Conservation (phyloP, 2,329 filamentous ascomycete genomes). For the Fusarium veterinarium region DNA sequence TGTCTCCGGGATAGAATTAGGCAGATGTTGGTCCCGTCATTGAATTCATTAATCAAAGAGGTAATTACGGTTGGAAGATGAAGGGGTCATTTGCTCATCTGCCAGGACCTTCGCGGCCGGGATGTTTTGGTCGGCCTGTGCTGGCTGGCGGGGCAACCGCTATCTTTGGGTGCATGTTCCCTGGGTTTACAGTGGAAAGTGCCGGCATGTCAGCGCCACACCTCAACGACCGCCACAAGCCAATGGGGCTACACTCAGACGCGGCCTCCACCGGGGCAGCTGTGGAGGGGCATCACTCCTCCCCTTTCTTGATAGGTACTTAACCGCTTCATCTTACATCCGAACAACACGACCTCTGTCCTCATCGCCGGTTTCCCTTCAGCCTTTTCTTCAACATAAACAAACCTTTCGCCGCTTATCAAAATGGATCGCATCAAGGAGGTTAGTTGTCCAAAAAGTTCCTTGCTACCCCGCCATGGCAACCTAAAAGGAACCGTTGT, state of each 20-base stretch:
- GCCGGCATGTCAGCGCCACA: conserved; percentile 35
- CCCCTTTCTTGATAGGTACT: conserved; percentile 51
- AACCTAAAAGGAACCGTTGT: conserved; percentile 43
- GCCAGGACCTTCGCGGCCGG: conserved; percentile 10
- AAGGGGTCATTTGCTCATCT: conserved; percentile 23
- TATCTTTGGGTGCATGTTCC: conserved; percentile 3
- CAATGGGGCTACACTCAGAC: conserved; percentile 40
- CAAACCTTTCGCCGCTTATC: conserved; percentile 19
- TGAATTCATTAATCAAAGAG: conserved; percentile 22
- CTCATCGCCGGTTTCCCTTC: conserved; percentile 41
- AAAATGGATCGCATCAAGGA: conserved; percentile 92
- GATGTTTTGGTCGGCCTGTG: conserved; percentile 41
- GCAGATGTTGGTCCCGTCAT: conserved; percentile 27
- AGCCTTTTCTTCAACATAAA: conserved; percentile 18
- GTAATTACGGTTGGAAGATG: conserved; percentile 36
- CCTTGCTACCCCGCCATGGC: conserved; percentile 47
- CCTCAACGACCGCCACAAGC: conserved; percentile 46
- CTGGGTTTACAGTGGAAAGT: conserved; percentile 21
- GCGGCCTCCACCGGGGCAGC: conserved; percentile 44
- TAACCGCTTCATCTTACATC: conserved; percentile 49
- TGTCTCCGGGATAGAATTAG: conserved; percentile 13
- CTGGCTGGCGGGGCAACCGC: conserved; percentile 48
- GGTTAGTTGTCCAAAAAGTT: conserved; percentile 65
- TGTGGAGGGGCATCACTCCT: conserved; percentile 53
- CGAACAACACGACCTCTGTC: conserved; percentile 49